Evolutionary conservation across 352 stramenopile genomes (phyloP).

Genomic region (Phytopythium montanum): DNA sequence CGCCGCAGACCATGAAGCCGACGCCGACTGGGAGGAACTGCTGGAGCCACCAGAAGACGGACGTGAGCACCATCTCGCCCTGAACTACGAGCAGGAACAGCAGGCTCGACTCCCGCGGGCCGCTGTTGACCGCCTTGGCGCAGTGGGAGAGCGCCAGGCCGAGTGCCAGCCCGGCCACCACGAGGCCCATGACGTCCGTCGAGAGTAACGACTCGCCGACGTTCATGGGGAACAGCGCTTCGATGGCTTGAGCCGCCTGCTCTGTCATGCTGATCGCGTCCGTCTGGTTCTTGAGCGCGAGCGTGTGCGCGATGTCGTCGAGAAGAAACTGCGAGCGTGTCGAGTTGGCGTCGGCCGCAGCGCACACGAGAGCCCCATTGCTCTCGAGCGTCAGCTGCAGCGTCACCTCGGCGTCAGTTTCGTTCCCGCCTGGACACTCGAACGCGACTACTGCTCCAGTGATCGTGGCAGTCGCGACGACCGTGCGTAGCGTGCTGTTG

Average conservation of each 20-base stretch:
- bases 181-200: slow-evolving; percentile 33
- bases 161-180: slow-evolving; percentile 27
- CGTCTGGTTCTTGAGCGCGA: slow-evolving; percentile 14
- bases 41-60: slow-evolving; percentile 33
- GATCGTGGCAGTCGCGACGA: slow-evolving; percentile 14
- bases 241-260: slow-evolving; percentile 21
- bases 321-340: slow-evolving; percentile 35
- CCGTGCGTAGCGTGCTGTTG: slow-evolving; percentile 17
- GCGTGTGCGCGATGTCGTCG: slow-evolving; percentile 39
- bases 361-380: slow-evolving; percentile 32
- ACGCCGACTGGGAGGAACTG: slow-evolving; percentile 36
- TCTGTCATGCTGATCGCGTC: slow-evolving; percentile 19
- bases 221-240: slow-evolving; percentile 30
- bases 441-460: slow-evolving; percentile 9
- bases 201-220: slow-evolving; percentile 20
- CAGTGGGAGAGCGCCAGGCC: slow-evolving; percentile 26
- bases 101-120: slow-evolving; percentile 24
- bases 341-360: slow-evolving; percentile 21
- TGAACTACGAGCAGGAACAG: slow-evolving; percentile 49
- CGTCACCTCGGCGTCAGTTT: slow-evolving; percentile 13
- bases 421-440: slow-evolving; percentile 15
- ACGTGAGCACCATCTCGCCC: slow-evolving; percentile 34
- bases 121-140: slow-evolving; percentile 6
- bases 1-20: slow-evolving; percentile 37
- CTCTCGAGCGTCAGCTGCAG: slow-evolving; percentile 29